Evolutionary conservation across 2,329 filamentous ascomycete species (phyloP), one percentile per base, ranked within the genome.

Genomic region (Albifimbria verrucaria): DNA sequence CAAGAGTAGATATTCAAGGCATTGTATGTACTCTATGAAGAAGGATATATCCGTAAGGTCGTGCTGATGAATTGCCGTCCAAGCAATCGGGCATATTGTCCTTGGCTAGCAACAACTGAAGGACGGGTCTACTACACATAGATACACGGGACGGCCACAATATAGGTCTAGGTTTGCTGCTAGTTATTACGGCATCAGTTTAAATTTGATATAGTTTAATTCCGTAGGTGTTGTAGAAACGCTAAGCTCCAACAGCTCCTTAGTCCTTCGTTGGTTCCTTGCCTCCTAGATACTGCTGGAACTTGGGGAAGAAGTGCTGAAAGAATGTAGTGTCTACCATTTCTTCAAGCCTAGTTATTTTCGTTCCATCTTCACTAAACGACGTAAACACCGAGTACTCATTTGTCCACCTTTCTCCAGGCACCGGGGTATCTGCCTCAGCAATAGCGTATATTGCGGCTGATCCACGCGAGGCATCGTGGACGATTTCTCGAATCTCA

Each of bases 381-480:
- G 39, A 32, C 2, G 50, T 1, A 25, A 55, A 52, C 23, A 55
- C 39, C 10, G 50, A 32, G n/a, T 53, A 47, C 25, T 55, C 53
- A 25, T 52, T 55, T n/a, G 18, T 42, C 21, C 42, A 55, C 7
- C 24, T 28, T 1, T 51, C 49, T 9, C 45, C 45, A 7, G 45
- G 45, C 17, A 52, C 12, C 11, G 49, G 49, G 12, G 52, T 48
- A 44, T 54, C 49, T 18, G 49, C 52, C 15, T 28, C 18, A 5
- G 49, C 2, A 18, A 24, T 21, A 10, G 44, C 43, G 26, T 32
- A 32, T 32, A 32, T 15, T 15, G 26, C 26, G 26, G 26, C 26
- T 15, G 26, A 32, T 7, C 26, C 26, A 32, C 26, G 26, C 26
- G 26, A 32, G 15, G 26, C 26, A 32, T 32, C 26, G 15, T 32